Evolutionary conservation across 2,329 filamentous ascomycete species (phyloP).

Genomic region (Zalaria sp.): DNA sequence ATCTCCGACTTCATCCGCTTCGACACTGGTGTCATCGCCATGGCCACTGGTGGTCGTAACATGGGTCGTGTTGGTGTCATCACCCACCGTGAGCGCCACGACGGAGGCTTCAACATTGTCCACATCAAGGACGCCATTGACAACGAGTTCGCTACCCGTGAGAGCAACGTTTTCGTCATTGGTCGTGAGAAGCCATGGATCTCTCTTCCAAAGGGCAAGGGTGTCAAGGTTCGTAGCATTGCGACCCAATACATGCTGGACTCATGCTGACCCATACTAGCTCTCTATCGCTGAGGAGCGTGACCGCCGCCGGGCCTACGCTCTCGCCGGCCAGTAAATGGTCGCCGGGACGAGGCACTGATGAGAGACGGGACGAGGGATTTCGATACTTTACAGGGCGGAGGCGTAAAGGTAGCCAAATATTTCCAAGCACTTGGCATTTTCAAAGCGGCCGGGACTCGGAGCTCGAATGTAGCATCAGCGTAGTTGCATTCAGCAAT

Average conservation of each 20-base stretch:
- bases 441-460: background rate
- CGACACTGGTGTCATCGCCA: constrained; percentile 94
- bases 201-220: constrained; percentile 99
- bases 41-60: constrained; percentile 99
- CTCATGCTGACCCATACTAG: constrained; percentile 27
- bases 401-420: background rate
- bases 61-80: constrained; percentile 99
- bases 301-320: constrained; percentile 79
- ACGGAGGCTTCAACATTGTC: constrained; percentile 99
- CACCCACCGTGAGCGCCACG: constrained; percentile 99
- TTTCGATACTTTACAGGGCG: background rate
- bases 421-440: background rate
- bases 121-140: constrained; percentile 99
- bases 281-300: constrained; percentile 97
- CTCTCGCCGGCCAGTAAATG: constrained; percentile 29
- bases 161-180: constrained; percentile 99
- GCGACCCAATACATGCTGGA: background rate
- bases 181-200: constrained; percentile 98
- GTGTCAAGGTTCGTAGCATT: constrained; percentile 59
- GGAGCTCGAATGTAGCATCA: background rate
- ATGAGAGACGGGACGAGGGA: background rate
- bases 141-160: constrained; percentile 98
- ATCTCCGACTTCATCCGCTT: constrained; percentile 97
- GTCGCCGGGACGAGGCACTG: background rate
- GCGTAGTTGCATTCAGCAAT: background rate